phyloP scores from a whole-genome alignment of 2,329 filamentous ascomycete species.

The Seiridium unicorne region DNA sequence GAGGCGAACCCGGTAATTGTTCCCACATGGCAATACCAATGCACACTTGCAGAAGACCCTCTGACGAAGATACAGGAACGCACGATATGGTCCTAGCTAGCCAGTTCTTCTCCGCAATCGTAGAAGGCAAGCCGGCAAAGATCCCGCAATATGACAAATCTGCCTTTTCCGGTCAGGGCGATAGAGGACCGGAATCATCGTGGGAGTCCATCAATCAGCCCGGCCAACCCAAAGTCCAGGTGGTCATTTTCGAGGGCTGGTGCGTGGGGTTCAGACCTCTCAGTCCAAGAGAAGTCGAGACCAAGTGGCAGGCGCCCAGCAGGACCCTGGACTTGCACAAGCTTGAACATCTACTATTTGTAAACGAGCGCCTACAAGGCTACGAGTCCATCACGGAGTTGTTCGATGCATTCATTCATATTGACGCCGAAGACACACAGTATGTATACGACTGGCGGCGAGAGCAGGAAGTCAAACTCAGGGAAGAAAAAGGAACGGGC shows the following conservation, averaged over 20 bases:
- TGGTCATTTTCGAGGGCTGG: constrained; percentile 88
- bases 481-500: constrained; percentile 64
- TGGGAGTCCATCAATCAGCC: constrained; percentile 61
- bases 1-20: constrained; percentile 71
- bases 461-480: constrained; percentile 74
- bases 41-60: background rate
- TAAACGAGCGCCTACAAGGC: constrained; percentile 45
- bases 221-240: constrained; percentile 48
- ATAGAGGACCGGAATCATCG: constrained; percentile 60
- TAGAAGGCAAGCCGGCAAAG: constrained; percentile 48
- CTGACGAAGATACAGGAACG: constrained; percentile 35
- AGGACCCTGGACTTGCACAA: constrained; percentile 47
- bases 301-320: constrained; percentile 50
- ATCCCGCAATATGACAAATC: constrained; percentile 85
- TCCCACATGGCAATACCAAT: background rate
- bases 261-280: constrained; percentile 79
- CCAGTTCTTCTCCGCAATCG: constrained; percentile 59
- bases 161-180: constrained; percentile 71
- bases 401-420: constrained; percentile 55
- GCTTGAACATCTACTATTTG: constrained; percentile 46
- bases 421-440: constrained; percentile 67
- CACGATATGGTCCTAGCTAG: constrained; percentile 71
- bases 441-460: constrained; percentile 85
- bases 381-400: constrained; percentile 50
- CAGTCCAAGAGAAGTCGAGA: constrained; percentile 44